Base-by-base conservation (phyloP, 805 yeast species). In the Barnettozyma populi region DNA sequence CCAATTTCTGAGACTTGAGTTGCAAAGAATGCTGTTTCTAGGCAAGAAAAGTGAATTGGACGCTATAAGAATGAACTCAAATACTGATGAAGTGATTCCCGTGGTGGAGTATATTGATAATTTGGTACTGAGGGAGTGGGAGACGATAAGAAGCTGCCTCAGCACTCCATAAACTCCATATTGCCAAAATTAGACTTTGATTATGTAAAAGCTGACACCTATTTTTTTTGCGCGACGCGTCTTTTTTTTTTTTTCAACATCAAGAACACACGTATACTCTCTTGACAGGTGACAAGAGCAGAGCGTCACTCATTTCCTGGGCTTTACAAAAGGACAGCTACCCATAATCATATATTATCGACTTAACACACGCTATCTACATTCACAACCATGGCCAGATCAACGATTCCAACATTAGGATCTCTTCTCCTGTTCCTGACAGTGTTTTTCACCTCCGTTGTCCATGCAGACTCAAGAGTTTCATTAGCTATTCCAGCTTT, bases 41-140 rank as follows among this genome's bases (percentile, higher is more conserved):
- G 66, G 68, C 36, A 77, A 74, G 50, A 83, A 83, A 57, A 75
- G 82, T 3, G 90, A 84, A 62, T 74, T 84, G 75, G 79, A 75
- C 52, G 69, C 67, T 19, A 59, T 65, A 42, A 51, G 49, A 41
- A 21, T 39, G 25, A 23, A 39, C 24, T n/a, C 46, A 36, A 8
- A 27, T 8, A 25, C 24, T 18, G 18, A 19, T 9, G 29, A 46
- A 14, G n/a, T 23, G 9, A 45, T 45, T 10, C 25, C 39, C 9
- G 35, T 45, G 18, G 47, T 45, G 2, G 29, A 39, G 20, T 45
- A 39, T 21, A 39, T 45, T 9, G 43, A 45, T 24, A 19, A 25
- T 8, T 18, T 39, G 32, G 42, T 25, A n/a, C 9, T 25, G 25
- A 39, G 11, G 23, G 42, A 24, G 23, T 4, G 10, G 7, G n/a